A percentile compares a stretch with the other conserved stretches of the same genome.
Evolutionary conservation across 192 early-diverging fungal genomes (phyloP).

Genomic region (Piromyces finnis): DNA sequence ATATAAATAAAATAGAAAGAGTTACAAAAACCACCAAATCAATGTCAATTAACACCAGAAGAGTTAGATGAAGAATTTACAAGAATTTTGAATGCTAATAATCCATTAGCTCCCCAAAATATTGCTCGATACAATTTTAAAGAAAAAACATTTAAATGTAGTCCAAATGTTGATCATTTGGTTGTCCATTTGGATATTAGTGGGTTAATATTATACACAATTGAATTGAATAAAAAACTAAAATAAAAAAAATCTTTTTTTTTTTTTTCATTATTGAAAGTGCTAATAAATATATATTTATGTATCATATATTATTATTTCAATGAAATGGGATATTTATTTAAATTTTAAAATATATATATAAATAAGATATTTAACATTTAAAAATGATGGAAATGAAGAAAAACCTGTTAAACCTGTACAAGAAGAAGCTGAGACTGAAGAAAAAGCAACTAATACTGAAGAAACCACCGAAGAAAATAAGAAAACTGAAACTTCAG

Average conservation of each 20-base stretch:
- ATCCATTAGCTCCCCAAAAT: conserved; percentile 44
- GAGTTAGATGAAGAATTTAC: conserved; percentile 43
- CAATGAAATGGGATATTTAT: too few species aligned
- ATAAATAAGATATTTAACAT: not conserved
- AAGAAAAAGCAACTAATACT: conserved; percentile 4
- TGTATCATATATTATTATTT: too few species aligned
- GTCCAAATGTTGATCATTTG: conserved; percentile 36
- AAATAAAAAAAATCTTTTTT: too few species aligned
- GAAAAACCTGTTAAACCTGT: not conserved
- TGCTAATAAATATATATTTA: too few species aligned
- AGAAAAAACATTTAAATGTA: conserved; percentile 33
- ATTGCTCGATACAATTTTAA: conserved; percentile 36
- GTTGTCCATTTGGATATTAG: conserved; percentile 46
- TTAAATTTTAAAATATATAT: too few species aligned
- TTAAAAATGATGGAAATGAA: conserved; percentile 9
- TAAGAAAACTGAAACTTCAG: conserved; percentile 2
- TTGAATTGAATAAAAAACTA: too few species aligned
- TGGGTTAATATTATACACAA: conserved; percentile 11
- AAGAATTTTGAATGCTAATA: conserved; percentile 44
- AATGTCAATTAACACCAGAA: conserved; percentile 25
- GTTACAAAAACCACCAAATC: conserved; percentile 32
- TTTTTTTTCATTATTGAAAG: too few species aligned
- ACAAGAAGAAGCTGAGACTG: not conserved
- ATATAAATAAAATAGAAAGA: conserved; percentile 26
- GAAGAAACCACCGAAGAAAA: conserved; percentile 4